Conservation (phyloP, 129 eudicot species). For the Glebionis coronaria region DNA sequence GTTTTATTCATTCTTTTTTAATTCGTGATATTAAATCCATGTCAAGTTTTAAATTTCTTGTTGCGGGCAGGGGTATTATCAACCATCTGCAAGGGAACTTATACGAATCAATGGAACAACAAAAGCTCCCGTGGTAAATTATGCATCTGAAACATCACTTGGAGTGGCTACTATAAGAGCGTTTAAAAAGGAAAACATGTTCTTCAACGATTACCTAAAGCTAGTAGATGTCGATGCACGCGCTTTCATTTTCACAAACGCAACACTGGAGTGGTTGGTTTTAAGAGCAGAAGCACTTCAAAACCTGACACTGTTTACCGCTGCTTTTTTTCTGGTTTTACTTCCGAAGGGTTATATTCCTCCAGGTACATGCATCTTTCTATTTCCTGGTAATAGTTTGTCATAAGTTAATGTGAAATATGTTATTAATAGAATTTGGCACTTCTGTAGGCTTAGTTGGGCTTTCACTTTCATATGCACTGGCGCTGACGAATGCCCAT, state of each 20-base stretch:
- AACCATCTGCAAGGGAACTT: slow-evolving; percentile 62
- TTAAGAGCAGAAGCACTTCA: slow-evolving; percentile 66
- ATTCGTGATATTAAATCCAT: too few species aligned
- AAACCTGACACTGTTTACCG: slow-evolving; percentile 50
- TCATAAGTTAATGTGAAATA: background rate
- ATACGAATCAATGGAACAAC: slow-evolving; percentile 70
- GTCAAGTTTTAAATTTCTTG: background rate
- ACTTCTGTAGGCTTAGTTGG: slow-evolving; percentile 56
- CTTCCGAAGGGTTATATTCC: slow-evolving; percentile 45
- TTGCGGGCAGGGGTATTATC: slow-evolving; percentile 51
- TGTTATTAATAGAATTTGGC: background rate
- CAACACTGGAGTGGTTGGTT: slow-evolving; percentile 60
- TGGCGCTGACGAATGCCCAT: slow-evolving; percentile 46
- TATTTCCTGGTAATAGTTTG: background rate
- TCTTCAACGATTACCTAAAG: slow-evolving; percentile 45
- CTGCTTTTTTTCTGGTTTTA: slow-evolving; percentile 51
- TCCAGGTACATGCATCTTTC: slow-evolving; percentile 51
- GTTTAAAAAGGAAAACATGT: slow-evolving; percentile 44
- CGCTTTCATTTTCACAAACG: slow-evolving; percentile 51
- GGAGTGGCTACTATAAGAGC: slow-evolving; percentile 73
- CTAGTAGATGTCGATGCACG: slow-evolving; percentile 69
- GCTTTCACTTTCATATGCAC: slow-evolving; percentile 71
- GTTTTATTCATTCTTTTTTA: too few species aligned
- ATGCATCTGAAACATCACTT: slow-evolving; percentile 63
- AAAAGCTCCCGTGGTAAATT: slow-evolving; percentile 71